Percentiles rank a stretch among this genome's conserved stretches.
Conservation (phyloP, 2,329 filamentous ascomycete genomes). For the Epichloe brachyelytri region DNA sequence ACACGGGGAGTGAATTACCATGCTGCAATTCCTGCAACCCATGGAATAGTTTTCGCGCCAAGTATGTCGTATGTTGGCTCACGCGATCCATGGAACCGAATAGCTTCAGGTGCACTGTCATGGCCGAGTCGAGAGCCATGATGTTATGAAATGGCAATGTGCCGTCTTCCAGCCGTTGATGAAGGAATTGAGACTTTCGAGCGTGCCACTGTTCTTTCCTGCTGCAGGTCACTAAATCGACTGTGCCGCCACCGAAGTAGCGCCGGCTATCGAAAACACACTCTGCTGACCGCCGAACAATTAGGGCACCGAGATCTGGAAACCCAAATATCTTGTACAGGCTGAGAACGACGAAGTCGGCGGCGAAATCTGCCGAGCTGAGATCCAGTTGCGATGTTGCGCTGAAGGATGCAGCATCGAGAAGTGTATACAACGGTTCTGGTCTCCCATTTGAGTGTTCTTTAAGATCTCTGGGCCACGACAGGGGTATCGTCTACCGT, state of each 20-base stretch:
- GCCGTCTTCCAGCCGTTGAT: slow-evolving; percentile 80
- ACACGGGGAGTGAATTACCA: slow-evolving; percentile 52
- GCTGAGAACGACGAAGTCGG: slow-evolving; percentile 79
- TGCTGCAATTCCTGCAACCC: slow-evolving; percentile 52
- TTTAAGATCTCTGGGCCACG: slow-evolving; percentile 47
- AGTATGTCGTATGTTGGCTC: slow-evolving; percentile 54
- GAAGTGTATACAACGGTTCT: slow-evolving; percentile 46
- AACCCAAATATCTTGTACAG: slow-evolving; percentile 99
- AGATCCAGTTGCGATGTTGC: slow-evolving; percentile 69
- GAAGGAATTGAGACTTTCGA: slow-evolving; percentile 55
- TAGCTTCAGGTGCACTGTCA: slow-evolving; percentile 54
- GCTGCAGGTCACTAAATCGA: slow-evolving; percentile 73
- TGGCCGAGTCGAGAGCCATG: slow-evolving; percentile 62
- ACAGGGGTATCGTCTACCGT: slow-evolving; percentile 63
- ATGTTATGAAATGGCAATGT: slow-evolving; percentile 87
- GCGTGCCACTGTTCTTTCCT: slow-evolving; percentile 68
- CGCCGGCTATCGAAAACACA: slow-evolving; percentile 50
- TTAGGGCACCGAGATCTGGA: slow-evolving; percentile 74
- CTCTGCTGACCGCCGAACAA: slow-evolving; percentile 62
- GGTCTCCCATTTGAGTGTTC: slow-evolving; percentile 8
- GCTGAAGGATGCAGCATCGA: slow-evolving; percentile 74
- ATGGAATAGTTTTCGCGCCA: slow-evolving; percentile 46
- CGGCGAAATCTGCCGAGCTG: slow-evolving; percentile 42
- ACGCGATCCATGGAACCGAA: slow-evolving; percentile 61
- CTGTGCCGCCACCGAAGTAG: slow-evolving; percentile 92